A percentile compares a stretch with the other conserved stretches of the same genome.
Conservation (phyloP, 2,329 filamentous ascomycete species). For the Paramyrothecium roridum region DNA sequence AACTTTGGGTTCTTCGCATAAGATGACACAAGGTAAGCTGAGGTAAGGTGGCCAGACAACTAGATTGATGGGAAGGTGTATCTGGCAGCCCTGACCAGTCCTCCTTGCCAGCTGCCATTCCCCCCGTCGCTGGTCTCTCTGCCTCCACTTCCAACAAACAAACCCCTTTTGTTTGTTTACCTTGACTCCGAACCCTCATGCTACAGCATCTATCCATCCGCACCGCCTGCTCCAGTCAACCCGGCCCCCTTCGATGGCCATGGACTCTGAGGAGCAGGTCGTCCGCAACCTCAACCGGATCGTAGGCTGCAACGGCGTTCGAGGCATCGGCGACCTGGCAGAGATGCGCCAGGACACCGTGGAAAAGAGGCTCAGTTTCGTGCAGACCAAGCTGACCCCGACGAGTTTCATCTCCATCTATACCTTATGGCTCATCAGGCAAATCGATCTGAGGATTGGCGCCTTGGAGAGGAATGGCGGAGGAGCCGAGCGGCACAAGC, state of each 20-base stretch:
- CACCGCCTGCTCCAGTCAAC: no score
- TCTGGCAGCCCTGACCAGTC: no score
- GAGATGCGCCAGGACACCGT: background rate
- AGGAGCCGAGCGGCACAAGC: background rate
- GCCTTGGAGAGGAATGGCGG: background rate
- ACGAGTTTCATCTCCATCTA: background rate
- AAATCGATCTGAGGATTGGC: background rate
- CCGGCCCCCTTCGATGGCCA: conserved; percentile 1
- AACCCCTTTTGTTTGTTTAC: no score
- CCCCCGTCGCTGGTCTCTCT: no score
- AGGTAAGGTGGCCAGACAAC: no score
- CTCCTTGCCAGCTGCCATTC: no score
- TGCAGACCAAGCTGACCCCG: background rate
- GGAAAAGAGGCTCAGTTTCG: background rate
- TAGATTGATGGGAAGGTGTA: no score
- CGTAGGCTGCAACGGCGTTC: conserved; percentile 17
- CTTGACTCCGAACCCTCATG: no score
- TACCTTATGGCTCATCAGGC: background rate
- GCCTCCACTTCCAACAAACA: no score
- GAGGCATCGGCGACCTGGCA: background rate
- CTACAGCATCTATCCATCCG: no score
- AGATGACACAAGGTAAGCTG: no score
- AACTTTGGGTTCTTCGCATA: no score
- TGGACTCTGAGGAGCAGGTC: conserved; percentile 14
- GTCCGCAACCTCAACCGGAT: conserved; percentile 13